These are phyloP conservation scores for Magnaporthiopsis incrustans DNA, from an alignment of 2,329 filamentous ascomycete genomes.

Conservation along the genomic window DNA sequence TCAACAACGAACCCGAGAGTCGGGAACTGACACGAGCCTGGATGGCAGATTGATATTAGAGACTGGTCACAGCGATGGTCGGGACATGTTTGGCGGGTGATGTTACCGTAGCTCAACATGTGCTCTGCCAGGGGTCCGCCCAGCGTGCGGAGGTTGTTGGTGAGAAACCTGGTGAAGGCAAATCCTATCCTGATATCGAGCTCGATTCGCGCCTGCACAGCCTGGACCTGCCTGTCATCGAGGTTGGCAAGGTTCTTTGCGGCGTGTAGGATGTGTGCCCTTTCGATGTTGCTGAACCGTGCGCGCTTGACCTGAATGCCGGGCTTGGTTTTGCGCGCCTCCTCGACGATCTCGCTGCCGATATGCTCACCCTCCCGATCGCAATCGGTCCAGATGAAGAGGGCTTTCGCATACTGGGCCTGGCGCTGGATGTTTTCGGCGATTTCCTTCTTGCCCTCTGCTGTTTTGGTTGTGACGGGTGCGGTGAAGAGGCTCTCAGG, in stretches of 20 bases:
- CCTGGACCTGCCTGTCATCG: conserved; percentile 79
- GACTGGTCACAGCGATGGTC: neutral
- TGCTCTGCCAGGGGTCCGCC: conserved; percentile 57
- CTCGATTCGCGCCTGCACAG: conserved; percentile 83
- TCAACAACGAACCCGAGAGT: conserved; percentile 96
- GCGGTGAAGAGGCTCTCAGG: conserved; percentile 77
- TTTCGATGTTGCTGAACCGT: conserved; percentile 91
- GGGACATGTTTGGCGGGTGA: neutral
- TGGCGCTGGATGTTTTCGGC: conserved; percentile 78
- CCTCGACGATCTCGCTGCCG: conserved; percentile 78
- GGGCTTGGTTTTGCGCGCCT: conserved; percentile 67
- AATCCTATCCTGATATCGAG: conserved; percentile 87
- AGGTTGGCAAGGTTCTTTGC: conserved; percentile 69
- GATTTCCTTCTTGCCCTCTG: conserved; percentile 69
- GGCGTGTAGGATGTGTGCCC: conserved; percentile 82
- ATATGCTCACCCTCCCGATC: conserved; percentile 97
- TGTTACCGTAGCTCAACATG: conserved; percentile 72
- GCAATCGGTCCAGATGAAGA: conserved; percentile 99
- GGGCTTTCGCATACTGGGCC: conserved; percentile 60
- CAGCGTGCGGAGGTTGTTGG: conserved; percentile 65
- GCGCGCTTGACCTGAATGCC: conserved; percentile 76
- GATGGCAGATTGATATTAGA: conserved; percentile 8
- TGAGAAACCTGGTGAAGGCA: conserved; percentile 85
- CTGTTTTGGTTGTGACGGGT: conserved; percentile 60
- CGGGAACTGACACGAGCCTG: conserved; percentile 90